phyloP scores from a whole-genome alignment of 2,329 filamentous ascomycete species.

The Penicillium sp. region DNA sequence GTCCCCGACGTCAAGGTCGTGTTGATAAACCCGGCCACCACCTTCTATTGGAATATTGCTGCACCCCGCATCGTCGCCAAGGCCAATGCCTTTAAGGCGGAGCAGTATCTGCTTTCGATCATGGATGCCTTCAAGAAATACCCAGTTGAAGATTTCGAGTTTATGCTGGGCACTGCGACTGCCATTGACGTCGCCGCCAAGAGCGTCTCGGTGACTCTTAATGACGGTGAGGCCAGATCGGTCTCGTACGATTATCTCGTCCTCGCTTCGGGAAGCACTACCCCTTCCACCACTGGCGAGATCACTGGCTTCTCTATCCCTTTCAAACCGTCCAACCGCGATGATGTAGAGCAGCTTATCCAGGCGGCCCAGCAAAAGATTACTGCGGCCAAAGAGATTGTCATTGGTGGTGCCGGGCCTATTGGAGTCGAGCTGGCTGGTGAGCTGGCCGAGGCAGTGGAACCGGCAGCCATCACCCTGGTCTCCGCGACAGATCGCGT shows the following conservation, averaged over 20 bases:
- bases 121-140: slow-evolving; percentile 50
- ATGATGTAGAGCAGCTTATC: slow-evolving; percentile 33
- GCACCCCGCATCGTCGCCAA: slow-evolving; percentile 52
- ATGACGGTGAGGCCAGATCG: slow-evolving; percentile 19
- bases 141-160: slow-evolving; percentile 43
- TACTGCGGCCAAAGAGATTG: slow-evolving; percentile 39
- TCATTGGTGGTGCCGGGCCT: slow-evolving; percentile 48
- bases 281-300: slow-evolving; percentile 37
- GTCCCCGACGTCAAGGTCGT: slow-evolving; percentile 44
- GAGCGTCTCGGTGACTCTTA: slow-evolving; percentile 42
- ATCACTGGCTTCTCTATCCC: slow-evolving; percentile 30
- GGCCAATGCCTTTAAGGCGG: slow-evolving; percentile 43
- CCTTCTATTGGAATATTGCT: slow-evolving; percentile 52
- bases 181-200: slow-evolving; percentile 43
- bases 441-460: slow-evolving; percentile 43
- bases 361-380: slow-evolving; percentile 33
- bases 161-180: slow-evolving; percentile 49
- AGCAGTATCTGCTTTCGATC: slow-evolving; percentile 49
- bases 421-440: slow-evolving; percentile 48
- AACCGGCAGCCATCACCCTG: slow-evolving; percentile 33
- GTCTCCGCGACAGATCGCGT: slow-evolving; percentile 30
- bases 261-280: slow-evolving; percentile 52
- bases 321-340: slow-evolving; percentile 43
- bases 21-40: slow-evolving; percentile 50
- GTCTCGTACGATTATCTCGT: slow-evolving; percentile 52